phyloP scores from a whole-genome alignment of 83 land plant genomes.

The Larix sibirica region DNA sequence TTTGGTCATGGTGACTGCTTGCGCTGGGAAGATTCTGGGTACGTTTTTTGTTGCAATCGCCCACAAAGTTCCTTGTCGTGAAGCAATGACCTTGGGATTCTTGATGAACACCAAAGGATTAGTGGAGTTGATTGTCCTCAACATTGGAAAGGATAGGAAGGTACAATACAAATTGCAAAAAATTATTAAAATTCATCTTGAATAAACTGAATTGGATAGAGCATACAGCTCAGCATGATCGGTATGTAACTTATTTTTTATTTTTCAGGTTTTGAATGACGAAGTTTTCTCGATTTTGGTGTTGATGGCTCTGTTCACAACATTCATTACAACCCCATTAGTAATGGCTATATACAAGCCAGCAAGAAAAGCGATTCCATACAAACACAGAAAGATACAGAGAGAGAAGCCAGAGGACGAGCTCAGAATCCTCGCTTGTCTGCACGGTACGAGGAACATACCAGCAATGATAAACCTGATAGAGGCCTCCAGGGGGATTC shows the following conservation, averaged over 20 bases:
- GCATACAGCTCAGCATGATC: neutral
- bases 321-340: conserved; percentile 62
- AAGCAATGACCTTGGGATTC: conserved; percentile 55
- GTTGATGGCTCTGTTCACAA: conserved; percentile 64
- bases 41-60: conserved; percentile 40
- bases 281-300: conserved; percentile 74
- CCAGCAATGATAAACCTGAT: conserved; percentile 70
- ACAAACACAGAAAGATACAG: conserved; percentile 62
- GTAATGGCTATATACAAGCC: conserved; percentile 65
- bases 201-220: neutral
- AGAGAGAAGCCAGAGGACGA: conserved; percentile 42
- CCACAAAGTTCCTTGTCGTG: conserved; percentile 26
- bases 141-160: conserved; percentile 87
- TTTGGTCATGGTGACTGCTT: conserved; percentile 45
- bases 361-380: conserved; percentile 46
- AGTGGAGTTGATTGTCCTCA: conserved; percentile 66
- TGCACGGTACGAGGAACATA: conserved; percentile 53
- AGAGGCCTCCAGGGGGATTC: conserved; percentile 43
- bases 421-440: conserved; percentile 69
- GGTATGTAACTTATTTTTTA: neutral
- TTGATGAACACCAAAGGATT: conserved; percentile 86
- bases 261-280: conserved; percentile 63
- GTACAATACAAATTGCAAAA: conserved; percentile 19
- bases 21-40: conserved; percentile 60
- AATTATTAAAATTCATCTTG: neutral